phyloP scores from a whole-genome alignment of 169 alveolate genomes.

The Pseudocohnilembus persalinus region DNA sequence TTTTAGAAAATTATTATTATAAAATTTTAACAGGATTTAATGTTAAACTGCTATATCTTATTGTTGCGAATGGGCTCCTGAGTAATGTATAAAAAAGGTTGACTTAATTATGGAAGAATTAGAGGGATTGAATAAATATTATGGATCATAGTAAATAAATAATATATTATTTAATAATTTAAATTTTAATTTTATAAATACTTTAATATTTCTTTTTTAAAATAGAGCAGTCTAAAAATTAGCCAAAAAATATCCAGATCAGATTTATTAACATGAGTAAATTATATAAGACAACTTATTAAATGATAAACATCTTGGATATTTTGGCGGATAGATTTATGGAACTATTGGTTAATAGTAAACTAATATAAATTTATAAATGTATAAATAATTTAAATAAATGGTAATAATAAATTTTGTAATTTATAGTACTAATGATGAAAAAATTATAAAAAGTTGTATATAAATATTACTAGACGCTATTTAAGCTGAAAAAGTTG shows the following conservation, averaged over 20 bases:
- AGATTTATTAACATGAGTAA: no score
- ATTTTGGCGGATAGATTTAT: not conserved
- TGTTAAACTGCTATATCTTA: not conserved
- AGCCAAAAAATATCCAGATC: not conserved
- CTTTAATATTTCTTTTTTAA: not conserved
- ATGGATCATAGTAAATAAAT: not conserved
- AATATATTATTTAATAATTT: no score
- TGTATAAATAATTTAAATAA: no score
- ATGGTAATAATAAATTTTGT: not conserved
- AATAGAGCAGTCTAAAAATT: not conserved
- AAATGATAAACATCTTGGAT: not conserved
- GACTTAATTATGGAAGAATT: not conserved
- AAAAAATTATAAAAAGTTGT: not conserved
- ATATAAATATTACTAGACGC: not conserved
- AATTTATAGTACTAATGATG: not conserved
- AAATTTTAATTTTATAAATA: no score
- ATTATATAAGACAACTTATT: not conserved
- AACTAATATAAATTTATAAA: no score
- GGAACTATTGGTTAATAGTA: not conserved
- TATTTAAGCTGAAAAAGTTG: no score
- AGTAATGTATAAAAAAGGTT: no score
- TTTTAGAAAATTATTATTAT: no score
- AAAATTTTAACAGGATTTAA: not conserved
- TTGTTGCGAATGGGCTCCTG: not conserved
- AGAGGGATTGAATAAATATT: not conserved